Evolutionary conservation across 768 basidiomycete genomes (phyloP).

Genomic region (Mycena galopus): DNA sequence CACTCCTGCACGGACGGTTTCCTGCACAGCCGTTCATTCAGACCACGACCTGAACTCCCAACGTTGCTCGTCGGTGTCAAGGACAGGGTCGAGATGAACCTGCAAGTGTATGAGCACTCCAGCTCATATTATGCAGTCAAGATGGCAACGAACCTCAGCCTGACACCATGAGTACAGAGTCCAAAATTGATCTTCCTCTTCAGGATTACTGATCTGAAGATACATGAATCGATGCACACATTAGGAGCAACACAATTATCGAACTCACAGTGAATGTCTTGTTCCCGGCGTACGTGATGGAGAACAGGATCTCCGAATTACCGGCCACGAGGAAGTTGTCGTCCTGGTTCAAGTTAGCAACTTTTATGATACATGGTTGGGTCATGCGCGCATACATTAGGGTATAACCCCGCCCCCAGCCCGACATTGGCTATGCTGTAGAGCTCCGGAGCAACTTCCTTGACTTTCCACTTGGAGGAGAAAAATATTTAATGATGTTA

Average conservation of each 20-base stretch:
- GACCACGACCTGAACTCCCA: not conserved
- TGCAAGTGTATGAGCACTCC: not conserved
- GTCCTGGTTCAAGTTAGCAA: not conserved
- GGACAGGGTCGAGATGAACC: conserved; percentile 1
- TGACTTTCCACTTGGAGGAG: not conserved
- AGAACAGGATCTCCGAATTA: not conserved
- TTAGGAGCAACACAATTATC: not conserved
- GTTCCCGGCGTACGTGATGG: not conserved
- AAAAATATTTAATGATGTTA: not conserved
- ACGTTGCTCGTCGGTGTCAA: not conserved
- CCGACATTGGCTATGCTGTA: not conserved
- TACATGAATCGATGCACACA: not conserved
- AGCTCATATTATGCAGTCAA: too few species aligned
- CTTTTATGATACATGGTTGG: not conserved
- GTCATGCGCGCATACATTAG: not conserved
- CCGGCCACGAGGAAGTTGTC: not conserved
- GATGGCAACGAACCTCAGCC: not conserved
- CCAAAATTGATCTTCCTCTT: not conserved
- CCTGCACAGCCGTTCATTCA: not conserved
- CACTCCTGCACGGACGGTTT: too few species aligned
- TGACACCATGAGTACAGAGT: not conserved
- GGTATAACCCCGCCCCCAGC: not conserved
- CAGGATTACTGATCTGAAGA: not conserved
- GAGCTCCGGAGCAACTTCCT: not conserved
- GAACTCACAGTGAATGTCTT: not conserved